These are phyloP conservation scores for Chlamydomonas sp. DNA, from an alignment of 139 green algal species.

Conservation along the genomic window DNA sequence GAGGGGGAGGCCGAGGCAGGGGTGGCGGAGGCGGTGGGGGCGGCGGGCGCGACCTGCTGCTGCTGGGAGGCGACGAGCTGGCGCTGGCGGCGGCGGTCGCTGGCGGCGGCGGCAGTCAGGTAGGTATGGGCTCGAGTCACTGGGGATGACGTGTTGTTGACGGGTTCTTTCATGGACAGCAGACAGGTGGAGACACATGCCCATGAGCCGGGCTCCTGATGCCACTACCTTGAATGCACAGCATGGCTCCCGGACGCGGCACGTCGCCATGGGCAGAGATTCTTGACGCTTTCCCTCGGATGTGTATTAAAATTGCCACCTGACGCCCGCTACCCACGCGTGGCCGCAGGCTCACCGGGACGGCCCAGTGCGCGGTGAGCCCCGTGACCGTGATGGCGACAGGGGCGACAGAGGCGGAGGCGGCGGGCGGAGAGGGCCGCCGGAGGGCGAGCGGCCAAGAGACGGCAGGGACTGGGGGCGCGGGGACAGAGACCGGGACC, in stretches of 20 bases:
- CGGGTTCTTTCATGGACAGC: neutral
- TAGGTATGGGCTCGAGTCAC: neutral
- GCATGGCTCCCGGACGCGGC: too few relatives aligned
- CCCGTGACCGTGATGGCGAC: neutral
- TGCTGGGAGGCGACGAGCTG: slow-evolving; percentile 21
- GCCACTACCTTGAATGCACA: neutral
- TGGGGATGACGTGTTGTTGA: too few relatives aligned
- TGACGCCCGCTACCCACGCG: too few relatives aligned
- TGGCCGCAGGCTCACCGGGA: neutral
- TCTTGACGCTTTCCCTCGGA: too few relatives aligned
- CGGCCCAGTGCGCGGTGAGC: neutral
- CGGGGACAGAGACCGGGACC: neutral
- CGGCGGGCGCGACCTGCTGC: slow-evolving; percentile 36
- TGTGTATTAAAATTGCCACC: too few relatives aligned
- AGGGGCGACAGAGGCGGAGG: neutral
- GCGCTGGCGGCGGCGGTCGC: neutral
- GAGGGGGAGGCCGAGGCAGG: neutral
- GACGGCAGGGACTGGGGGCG: neutral
- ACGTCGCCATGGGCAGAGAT: neutral
- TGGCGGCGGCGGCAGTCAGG: neutral
- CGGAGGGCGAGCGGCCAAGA: neutral
- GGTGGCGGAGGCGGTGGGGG: neutral
- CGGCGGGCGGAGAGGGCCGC: neutral
- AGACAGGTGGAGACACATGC: neutral
- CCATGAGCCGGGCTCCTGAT: neutral